A percentile compares a stretch with the other conserved stretches of the same genome.
Evolutionary conservation across 1,284 basidiomycete species (phyloP).

Genomic region (Cryptococcus hybrid): DNA sequence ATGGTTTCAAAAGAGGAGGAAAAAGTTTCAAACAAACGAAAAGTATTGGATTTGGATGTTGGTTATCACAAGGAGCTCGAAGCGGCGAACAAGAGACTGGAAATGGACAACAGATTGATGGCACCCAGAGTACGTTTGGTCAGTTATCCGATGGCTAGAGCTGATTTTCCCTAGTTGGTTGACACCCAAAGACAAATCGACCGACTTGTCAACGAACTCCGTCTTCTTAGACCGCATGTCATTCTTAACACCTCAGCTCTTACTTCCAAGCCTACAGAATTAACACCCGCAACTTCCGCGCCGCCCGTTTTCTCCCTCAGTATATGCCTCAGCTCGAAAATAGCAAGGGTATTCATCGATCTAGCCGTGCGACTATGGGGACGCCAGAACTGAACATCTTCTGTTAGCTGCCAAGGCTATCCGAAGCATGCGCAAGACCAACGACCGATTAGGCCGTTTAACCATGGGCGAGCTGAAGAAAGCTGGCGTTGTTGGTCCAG

Average conservation of each 20-base stretch:
- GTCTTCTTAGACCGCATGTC: constrained; percentile 44
- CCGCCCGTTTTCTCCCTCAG: background rate
- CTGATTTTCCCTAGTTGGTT: constrained; percentile 29
- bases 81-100: constrained; percentile 45
- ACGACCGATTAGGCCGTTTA: constrained; percentile 31
- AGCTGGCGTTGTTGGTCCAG: constrained; percentile 41
- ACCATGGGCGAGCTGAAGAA: constrained; percentile 39
- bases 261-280: background rate
- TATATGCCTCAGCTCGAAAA: constrained; percentile 3
- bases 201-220: constrained; percentile 46
- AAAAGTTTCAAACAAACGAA: constrained; percentile 31
- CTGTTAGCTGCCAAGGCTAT: constrained; percentile 46
- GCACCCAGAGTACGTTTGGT: constrained; percentile 38
- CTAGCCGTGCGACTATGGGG: constrained; percentile 34
- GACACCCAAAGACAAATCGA: constrained; percentile 48
- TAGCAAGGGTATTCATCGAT: background rate
- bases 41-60: constrained; percentile 42
- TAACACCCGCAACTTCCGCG: background rate
- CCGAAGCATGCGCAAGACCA: constrained; percentile 30
- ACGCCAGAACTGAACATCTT: constrained; percentile 47
- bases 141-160: background rate
- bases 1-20: constrained; percentile 30
- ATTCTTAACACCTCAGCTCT: constrained; percentile 28
- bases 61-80: constrained; percentile 49
- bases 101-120: constrained; percentile 50